Conservation (phyloP, 768 basidiomycete genomes). For the Suillus clintonianus region DNA sequence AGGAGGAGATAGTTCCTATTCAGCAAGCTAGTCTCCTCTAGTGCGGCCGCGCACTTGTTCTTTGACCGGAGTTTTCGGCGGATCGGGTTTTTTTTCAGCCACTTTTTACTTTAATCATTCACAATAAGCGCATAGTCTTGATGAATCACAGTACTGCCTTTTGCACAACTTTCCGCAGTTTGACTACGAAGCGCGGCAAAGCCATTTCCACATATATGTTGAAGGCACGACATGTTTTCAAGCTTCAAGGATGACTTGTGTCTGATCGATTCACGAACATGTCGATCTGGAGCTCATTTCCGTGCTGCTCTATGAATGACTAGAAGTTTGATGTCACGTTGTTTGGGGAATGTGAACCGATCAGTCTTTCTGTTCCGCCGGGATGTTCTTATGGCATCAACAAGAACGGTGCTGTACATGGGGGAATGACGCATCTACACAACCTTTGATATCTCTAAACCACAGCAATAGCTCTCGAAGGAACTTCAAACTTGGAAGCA, state of each 20-base stretch:
- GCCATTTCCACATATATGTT: background rate
- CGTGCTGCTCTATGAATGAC: background rate
- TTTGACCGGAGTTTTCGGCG: background rate
- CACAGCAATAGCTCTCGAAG: constrained; percentile 44
- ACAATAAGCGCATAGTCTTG: background rate
- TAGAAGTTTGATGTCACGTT: background rate
- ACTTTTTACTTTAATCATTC: background rate
- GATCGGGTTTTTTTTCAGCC: background rate
- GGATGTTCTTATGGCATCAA: background rate
- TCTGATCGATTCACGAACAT: background rate
- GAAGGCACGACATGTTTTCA: background rate
- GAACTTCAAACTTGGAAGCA: constrained; percentile 61
- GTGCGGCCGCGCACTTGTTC: background rate
- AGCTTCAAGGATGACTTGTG: background rate
- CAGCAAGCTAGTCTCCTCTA: background rate
- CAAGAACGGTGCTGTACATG: background rate
- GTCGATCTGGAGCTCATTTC: background rate
- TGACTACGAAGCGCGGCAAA: background rate
- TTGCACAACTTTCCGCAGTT: background rate
- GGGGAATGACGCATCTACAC: background rate
- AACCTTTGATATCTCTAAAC: background rate
- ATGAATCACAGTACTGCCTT: background rate
- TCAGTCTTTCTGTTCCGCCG: no score
- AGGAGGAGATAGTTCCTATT: background rate
- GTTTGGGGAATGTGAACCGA: background rate